Conservation (phyloP, 805 yeast species). For the Brettanomyces nanus region DNA sequence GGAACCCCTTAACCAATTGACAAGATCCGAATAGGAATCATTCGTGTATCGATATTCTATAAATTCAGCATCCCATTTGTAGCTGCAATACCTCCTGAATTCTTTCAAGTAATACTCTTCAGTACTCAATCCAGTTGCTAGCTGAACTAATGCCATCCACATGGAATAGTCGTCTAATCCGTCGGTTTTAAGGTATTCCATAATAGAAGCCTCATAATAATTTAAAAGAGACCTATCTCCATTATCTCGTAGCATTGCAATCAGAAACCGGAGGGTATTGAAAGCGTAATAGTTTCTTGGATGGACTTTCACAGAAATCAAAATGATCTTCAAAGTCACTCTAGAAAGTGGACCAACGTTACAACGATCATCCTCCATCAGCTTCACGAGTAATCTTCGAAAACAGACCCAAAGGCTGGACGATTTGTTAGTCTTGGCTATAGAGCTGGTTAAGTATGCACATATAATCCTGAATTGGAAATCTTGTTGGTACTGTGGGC, state of each 20-base stretch:
- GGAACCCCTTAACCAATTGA: slow-evolving; percentile 8
- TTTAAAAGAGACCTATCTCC: neutral
- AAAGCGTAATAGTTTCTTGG: slow-evolving; percentile 43
- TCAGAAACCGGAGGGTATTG: slow-evolving; percentile 24
- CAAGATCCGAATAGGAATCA: slow-evolving; percentile 2
- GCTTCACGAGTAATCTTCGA: slow-evolving; percentile 7
- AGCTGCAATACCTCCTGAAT: slow-evolving; percentile 3
- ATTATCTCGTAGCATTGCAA: slow-evolving; percentile 5
- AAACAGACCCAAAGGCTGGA: slow-evolving; percentile 26
- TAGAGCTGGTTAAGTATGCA: slow-evolving; percentile 16
- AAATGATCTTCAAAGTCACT: slow-evolving; percentile 12
- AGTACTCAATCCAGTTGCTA: slow-evolving; percentile 4
- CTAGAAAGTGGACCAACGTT: neutral
- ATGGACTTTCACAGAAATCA: slow-evolving; percentile 31
- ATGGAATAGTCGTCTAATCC: slow-evolving; percentile 16
- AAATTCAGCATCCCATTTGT: too few species aligned
- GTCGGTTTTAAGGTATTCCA: slow-evolving; percentile 8
- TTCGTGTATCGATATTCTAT: neutral
- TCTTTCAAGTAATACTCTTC: slow-evolving; percentile 10
- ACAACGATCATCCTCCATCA: neutral
- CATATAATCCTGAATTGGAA: slow-evolving; percentile 1
- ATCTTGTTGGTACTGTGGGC: too few species aligned
- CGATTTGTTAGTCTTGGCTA: slow-evolving; percentile 27
- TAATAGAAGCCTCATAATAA: neutral
- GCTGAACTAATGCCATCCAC: slow-evolving; percentile 15